These are phyloP conservation scores for Omphalea diandra DNA, from an alignment of 441 rosid species.

Conservation along the genomic window DNA sequence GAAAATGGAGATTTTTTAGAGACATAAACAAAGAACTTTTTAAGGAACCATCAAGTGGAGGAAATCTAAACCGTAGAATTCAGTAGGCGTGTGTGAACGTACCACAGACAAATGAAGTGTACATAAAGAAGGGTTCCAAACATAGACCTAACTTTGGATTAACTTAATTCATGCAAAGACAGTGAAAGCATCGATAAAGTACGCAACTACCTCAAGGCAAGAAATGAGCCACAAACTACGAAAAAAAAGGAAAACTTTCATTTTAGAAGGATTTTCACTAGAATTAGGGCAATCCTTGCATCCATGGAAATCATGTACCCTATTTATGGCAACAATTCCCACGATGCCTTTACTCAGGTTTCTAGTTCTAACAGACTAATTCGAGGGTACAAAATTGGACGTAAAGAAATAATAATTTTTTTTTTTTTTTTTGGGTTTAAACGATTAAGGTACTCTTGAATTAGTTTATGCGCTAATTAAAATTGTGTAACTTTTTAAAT, in stretches of 20 bases:
- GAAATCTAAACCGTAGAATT: conserved; percentile 1
- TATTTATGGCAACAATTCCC: no score
- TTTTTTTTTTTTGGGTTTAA: no score
- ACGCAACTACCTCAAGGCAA: background rate
- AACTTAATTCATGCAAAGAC: conserved; percentile 3
- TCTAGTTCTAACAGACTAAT: no score
- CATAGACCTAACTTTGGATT: background rate
- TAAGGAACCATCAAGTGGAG: background rate
- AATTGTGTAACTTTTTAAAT: no score
- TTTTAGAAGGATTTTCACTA: background rate
- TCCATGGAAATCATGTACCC: background rate
- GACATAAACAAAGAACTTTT: background rate
- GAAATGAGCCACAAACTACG: background rate
- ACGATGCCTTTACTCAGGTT: background rate
- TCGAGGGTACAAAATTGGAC: no score
- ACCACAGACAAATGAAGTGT: background rate
- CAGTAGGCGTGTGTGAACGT: background rate
- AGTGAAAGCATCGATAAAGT: conserved; percentile 4
- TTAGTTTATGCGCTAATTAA: no score
- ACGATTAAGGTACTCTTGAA: no score
- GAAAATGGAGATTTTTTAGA: background rate
- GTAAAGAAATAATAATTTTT: no score
- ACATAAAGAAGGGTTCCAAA: background rate
- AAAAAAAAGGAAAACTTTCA: background rate
- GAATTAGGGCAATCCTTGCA: no score